Evolutionary conservation across 164 flowering plant species (phyloP).

Genomic region (Aristolochia californica): DNA sequence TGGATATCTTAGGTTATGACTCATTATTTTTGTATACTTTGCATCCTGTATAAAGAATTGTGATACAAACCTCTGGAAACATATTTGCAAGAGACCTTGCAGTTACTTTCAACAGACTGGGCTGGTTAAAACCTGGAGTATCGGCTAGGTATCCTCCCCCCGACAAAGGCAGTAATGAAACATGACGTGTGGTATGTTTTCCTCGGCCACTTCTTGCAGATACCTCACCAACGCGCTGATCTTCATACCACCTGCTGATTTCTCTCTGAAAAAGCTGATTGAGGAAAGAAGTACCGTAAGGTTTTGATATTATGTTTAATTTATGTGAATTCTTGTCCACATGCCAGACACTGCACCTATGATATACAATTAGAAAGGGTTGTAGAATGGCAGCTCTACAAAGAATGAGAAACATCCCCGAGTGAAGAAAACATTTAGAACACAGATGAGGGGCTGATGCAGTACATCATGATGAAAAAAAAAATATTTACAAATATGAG

Average conservation of each 20-base stretch:
- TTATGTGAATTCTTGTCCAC: no score
- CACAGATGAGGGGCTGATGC: no score
- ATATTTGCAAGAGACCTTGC: constrained; percentile 60
- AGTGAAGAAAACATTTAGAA: no score
- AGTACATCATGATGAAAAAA: no score
- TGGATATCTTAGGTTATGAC: not conserved
- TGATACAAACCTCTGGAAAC: constrained; percentile 76
- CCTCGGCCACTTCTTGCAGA: constrained; percentile 87
- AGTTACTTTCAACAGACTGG: constrained; percentile 83
- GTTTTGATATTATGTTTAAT: no score
- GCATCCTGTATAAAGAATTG: not conserved
- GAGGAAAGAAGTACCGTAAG: not conserved
- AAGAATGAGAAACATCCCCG: no score
- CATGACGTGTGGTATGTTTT: constrained; percentile 92
- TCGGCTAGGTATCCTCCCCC: constrained; percentile 91
- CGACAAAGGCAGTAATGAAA: constrained; percentile 75
- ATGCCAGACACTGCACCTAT: no score
- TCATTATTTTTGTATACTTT: no score
- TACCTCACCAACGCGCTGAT: constrained; percentile 95
- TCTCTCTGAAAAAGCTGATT: constrained; percentile 28
- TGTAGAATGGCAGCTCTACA: no score
- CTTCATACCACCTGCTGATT: constrained; percentile 81
- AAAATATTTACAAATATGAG: no score
- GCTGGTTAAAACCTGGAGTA: constrained; percentile 97
- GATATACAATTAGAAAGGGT: no score